Base-by-base conservation (phyloP, 805 yeast species). In the Wickerhamiella parazyma region DNA sequence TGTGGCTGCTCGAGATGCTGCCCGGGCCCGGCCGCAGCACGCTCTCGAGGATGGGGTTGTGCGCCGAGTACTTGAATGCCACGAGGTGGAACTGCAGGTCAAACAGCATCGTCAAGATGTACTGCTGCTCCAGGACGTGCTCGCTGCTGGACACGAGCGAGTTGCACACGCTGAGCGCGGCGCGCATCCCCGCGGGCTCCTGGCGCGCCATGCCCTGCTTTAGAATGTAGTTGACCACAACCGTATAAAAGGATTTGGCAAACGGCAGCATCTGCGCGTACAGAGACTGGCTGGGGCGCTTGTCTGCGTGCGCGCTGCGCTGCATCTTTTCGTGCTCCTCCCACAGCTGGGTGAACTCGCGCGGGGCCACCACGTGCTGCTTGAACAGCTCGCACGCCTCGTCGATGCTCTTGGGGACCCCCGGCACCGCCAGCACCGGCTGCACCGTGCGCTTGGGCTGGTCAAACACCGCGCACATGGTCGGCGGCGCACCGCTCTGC, bases 101-200 rank as follows among this genome's bases (percentile, higher is more conserved):
- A 58, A 79, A 81, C 20, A 91, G 59, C 35, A 87, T 57, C 0
- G 82, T 71, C 6, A 80, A 60, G 11, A 89, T 63, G 52, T 78
- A 82, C 57, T 85, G 93, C 57, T 71, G 78, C 58, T 89, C 87
- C 49, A 87, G 58, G 2, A 85, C 64, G 57, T 91, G 95, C 36
- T 75, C 79, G 8, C 70, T 58, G 55, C 81, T 82, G 57, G 83
- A 79, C 26, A 79, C 56, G 17, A 91, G 55, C 17, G 73, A 52
- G 9, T 38, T 25, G 16, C 51, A 17, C 12, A 44, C 29, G 4
- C 44, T 12, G 5, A 49, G 37, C 7, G 54, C 55, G 4, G 51
- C 47, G 21, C 51, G 51, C 11, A 48, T 18, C 10, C 45, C 48
- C 4, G 45, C 16, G 21, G 48, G 54, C 4, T 49, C 49, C 3